Evolutionary conservation across 768 basidiomycete species (phyloP).

Genomic region (Kwoniella sp.): DNA sequence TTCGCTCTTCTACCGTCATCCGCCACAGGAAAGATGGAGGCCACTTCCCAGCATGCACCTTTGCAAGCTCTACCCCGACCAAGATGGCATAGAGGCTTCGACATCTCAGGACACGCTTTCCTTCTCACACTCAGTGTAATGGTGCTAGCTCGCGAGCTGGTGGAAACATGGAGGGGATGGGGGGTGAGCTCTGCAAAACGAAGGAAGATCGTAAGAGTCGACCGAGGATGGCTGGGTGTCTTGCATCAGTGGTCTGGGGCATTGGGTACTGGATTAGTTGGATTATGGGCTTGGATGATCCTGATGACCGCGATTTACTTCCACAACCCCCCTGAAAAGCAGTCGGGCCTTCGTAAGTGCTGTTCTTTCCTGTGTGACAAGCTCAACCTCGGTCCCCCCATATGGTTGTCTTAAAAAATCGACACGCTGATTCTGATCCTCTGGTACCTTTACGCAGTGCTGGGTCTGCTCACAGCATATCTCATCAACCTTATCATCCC

Average conservation of each 20-base stretch:
- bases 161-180: constrained; percentile 53
- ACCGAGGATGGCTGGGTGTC: constrained; percentile 9
- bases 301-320: constrained; percentile 86
- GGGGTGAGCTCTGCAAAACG: background rate
- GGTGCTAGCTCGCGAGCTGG: constrained; percentile 76
- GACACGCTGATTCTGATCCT: too few species aligned
- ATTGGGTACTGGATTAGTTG: constrained; percentile 54
- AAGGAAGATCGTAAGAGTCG: background rate
- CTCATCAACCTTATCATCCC: constrained; percentile 22
- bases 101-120: constrained; percentile 92
- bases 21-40: background rate
- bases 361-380: too few species aligned
- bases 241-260: constrained; percentile 21
- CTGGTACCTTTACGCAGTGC: constrained; percentile 6
- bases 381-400: too few species aligned
- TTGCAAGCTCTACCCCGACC: constrained; percentile 57
- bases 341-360: constrained; percentile 74
- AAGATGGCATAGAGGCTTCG: constrained; percentile 76
- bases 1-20: constrained; percentile 19
- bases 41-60: constrained; percentile 14
- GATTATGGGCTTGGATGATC: constrained; percentile 71
- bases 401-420: too few species aligned
- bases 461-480: constrained; percentile 26
- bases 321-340: constrained; percentile 83
- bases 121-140: constrained; percentile 76